A percentile compares a stretch with the other conserved stretches of the same genome.
phyloP scores from a whole-genome alignment of 768 basidiomycete genomes.

The Mycena leptocephala region DNA sequence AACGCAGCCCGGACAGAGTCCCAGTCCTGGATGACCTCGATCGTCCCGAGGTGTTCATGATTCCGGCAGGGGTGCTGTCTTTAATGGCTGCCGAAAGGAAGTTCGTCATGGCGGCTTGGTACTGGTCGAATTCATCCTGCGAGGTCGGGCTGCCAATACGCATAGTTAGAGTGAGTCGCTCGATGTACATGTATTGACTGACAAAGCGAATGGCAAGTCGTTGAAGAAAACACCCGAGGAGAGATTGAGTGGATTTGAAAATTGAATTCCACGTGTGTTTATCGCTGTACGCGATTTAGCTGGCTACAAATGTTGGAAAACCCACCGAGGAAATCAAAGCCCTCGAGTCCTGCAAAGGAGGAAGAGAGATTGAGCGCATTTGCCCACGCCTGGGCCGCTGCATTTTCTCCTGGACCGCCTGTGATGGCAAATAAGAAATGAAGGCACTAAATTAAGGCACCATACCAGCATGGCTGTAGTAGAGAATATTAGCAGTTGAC shows the following conservation, averaged over 20 bases:
- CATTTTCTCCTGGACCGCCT: constrained; percentile 36
- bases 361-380: not conserved
- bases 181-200: not conserved
- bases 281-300: not conserved
- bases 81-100: not conserved
- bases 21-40: constrained; percentile 30
- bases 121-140: constrained; percentile 27
- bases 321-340: constrained; percentile 6
- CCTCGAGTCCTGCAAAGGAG: not conserved
- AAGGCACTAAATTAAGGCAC: not conserved
- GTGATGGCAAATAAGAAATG: not conserved
- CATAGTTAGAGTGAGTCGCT: not conserved
- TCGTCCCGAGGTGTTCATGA: constrained; percentile 23
- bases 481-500: not conserved
- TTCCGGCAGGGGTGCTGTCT: constrained; percentile 24
- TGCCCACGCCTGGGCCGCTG: not conserved
- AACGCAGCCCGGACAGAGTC: constrained; percentile 29
- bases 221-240: not conserved
- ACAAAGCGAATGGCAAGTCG: constrained; percentile 24
- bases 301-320: not conserved
- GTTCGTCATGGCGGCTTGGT: constrained; percentile 27
- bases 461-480: constrained; percentile 6
- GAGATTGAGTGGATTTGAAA: constrained; percentile 7
- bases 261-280: not conserved
- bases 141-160: constrained; percentile 5